phyloP scores from a whole-genome alignment of 805 yeast genomes.

The Cyberlindnera euphorbiiphila region DNA sequence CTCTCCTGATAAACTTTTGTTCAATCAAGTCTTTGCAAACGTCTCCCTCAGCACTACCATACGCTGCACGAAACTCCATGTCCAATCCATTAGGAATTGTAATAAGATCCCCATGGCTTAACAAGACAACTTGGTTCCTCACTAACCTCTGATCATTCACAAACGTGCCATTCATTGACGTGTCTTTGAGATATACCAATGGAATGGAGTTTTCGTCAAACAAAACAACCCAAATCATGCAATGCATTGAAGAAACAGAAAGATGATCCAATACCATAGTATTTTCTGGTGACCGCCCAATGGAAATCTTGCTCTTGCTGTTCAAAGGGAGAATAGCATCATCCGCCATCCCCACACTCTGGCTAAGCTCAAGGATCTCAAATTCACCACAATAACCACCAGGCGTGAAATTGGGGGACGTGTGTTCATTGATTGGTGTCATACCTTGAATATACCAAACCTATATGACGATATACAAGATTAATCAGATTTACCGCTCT shows the following conservation, averaged over 20 bases:
- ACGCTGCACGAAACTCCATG: slow-evolving; percentile 21
- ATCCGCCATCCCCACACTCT: slow-evolving; percentile 1
- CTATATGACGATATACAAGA: not conserved
- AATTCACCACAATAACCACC: slow-evolving; percentile 16
- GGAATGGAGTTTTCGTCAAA: slow-evolving; percentile 48
- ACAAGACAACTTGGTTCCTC: slow-evolving; percentile 32
- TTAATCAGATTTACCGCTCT: not conserved
- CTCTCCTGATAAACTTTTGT: slow-evolving; percentile 21
- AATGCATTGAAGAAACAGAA: slow-evolving; percentile 45
- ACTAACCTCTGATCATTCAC: slow-evolving; percentile 36
- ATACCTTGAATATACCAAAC: too few species aligned
- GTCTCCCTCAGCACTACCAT: slow-evolving; percentile 15
- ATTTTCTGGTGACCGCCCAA: slow-evolving; percentile 40
- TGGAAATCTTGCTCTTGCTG: slow-evolving; percentile 33
- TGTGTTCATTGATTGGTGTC: too few species aligned
- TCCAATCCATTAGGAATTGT: slow-evolving; percentile 32
- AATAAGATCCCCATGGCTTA: slow-evolving; percentile 38
- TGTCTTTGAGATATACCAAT: slow-evolving; percentile 46
- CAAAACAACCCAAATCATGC: slow-evolving; percentile 42
- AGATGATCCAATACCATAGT: slow-evolving; percentile 34
- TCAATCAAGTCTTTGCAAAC: slow-evolving; percentile 18
- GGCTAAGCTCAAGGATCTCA: slow-evolving; percentile 4
- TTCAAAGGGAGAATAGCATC: slow-evolving; percentile 19
- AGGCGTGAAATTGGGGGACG: not conserved
- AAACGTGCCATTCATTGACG: slow-evolving; percentile 48